Evolutionary conservation across 306 rosid genomes (phyloP).

Genomic region (Inga leiocalycina): DNA sequence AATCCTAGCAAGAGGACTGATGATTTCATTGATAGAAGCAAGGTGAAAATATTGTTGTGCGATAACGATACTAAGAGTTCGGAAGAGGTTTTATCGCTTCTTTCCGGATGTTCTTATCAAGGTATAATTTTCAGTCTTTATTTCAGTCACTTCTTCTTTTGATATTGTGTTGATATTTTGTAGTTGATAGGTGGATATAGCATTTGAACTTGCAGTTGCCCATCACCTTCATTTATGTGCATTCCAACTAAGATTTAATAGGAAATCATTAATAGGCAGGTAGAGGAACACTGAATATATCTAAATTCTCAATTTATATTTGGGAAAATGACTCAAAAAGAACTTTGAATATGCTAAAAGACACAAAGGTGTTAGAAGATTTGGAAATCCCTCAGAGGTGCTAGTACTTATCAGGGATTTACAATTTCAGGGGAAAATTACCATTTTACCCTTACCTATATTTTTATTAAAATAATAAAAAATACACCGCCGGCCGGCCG

Average conservation of each 20-base stretch:
- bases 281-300: neutral
- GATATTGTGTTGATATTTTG: neutral
- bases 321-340: too few species aligned
- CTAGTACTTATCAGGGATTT: too few species aligned
- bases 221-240: slow-evolving; percentile 14
- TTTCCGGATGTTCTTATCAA: slow-evolving; percentile 85
- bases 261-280: neutral
- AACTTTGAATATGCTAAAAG: too few species aligned
- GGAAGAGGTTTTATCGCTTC: slow-evolving; percentile 78
- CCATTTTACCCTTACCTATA: too few species aligned
- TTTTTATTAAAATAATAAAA: too few species aligned
- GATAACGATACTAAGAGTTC: slow-evolving; percentile 78
- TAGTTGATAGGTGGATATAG: neutral
- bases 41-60: slow-evolving; percentile 89
- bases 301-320: neutral
- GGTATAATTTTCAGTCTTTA: slow-evolving; percentile 40
- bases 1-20: slow-evolving; percentile 52
- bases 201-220: slow-evolving; percentile 1
- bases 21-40: slow-evolving; percentile 86
- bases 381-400: too few species aligned
- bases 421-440: too few species aligned
- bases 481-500: too few species aligned
- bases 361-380: too few species aligned
- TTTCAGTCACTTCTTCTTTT: neutral
- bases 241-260: neutral